phyloP scores from a whole-genome alignment of 805 yeast genomes.

The Blastobotrys parvus region DNA sequence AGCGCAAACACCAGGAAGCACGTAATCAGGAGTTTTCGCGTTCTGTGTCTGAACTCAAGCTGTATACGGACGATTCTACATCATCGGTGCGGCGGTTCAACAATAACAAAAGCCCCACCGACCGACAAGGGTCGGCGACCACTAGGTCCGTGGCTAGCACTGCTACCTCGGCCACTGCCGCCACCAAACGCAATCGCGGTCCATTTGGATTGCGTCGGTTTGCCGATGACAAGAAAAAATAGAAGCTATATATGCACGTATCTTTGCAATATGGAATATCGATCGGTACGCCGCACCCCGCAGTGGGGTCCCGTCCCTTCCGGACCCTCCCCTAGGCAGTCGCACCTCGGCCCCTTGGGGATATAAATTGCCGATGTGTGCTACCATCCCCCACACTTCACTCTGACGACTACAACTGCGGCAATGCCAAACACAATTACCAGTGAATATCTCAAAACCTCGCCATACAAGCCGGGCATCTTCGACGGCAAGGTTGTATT shows the following conservation, averaged over 20 bases:
- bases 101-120: not conserved
- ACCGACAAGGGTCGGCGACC: not conserved
- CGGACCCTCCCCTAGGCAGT: too few relatives aligned
- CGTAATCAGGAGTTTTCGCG: conserved; percentile 9
- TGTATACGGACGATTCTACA: not conserved
- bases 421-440: conserved; percentile 12
- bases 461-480: conserved; percentile 44
- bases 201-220: conserved; percentile 5
- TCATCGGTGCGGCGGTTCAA: not conserved
- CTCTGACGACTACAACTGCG: not conserved
- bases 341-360: too few relatives aligned
- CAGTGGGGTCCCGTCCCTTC: too few relatives aligned
- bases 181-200: not conserved
- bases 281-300: too few relatives aligned
- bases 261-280: too few relatives aligned
- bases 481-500: conserved; percentile 82
- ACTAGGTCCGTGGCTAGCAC: not conserved
- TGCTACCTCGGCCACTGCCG: not conserved
- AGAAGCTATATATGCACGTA: too few relatives aligned
- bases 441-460: conserved; percentile 18
- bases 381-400: too few relatives aligned
- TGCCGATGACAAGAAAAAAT: conserved; percentile 5
- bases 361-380: too few relatives aligned
- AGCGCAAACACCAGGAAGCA: conserved; percentile 22
- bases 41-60: conserved; percentile 1